Conservation (phyloP, 306 rosid species). For the Vigna hirtella region DNA sequence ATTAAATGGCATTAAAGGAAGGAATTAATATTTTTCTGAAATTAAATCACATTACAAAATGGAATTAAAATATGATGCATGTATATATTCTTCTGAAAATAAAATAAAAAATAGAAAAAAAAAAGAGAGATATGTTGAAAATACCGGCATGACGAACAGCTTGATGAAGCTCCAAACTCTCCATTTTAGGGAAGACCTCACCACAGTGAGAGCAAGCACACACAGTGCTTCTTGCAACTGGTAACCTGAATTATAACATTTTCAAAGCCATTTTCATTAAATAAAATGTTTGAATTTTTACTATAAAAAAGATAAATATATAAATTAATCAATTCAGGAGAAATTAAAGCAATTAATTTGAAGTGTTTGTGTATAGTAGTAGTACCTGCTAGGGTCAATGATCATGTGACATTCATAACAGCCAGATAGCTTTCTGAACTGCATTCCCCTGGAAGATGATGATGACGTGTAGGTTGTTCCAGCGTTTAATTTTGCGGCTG, state of each 20-base stretch:
- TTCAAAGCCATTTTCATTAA: neutral
- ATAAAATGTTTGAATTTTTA: neutral
- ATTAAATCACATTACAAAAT: neutral
- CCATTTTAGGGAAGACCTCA: conserved; percentile 85
- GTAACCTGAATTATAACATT: conserved; percentile 56
- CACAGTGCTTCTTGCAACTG: conserved; percentile 71
- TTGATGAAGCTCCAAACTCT: conserved; percentile 91
- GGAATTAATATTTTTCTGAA: neutral
- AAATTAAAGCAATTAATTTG: neutral
- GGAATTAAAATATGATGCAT: neutral
- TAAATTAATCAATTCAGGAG: too few relatives aligned
- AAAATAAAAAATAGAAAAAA: too few relatives aligned
- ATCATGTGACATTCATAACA: conserved; percentile 97
- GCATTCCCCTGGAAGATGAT: conserved; percentile 80
- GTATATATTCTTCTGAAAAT: neutral
- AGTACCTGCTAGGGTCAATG: conserved; percentile 89
- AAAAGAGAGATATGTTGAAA: neutral
- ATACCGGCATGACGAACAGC: conserved; percentile 96
- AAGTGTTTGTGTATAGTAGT: neutral
- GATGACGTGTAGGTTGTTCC: conserved; percentile 57
- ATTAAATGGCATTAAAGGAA: neutral
- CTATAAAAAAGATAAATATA: too few relatives aligned
- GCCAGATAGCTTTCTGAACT: conserved; percentile 90
- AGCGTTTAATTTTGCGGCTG: conserved; percentile 60
- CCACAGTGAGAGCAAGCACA: conserved; percentile 94